A percentile compares a stretch with the other conserved stretches of the same genome.
These are phyloP conservation scores for Agastache rugosa DNA, from an alignment of 257 asterid species.

Conservation along the genomic window DNA sequence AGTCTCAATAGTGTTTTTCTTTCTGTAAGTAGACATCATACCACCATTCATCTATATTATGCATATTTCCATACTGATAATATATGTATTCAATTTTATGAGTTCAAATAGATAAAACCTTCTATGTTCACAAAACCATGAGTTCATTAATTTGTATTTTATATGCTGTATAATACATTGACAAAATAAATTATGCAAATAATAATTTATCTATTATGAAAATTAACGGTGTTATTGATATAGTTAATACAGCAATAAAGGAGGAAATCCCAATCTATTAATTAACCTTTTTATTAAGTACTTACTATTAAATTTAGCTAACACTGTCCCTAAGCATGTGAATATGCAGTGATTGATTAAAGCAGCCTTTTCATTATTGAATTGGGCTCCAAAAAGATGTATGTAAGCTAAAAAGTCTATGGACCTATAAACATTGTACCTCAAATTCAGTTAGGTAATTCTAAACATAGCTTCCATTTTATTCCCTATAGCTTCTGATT, in stretches of 20 bases:
- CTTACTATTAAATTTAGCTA: too few relatives aligned
- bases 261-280: neutral
- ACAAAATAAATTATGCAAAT: neutral
- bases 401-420: neutral
- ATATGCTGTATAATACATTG: neutral
- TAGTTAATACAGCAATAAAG: neutral
- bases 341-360: neutral
- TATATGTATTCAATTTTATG: neutral
- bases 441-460: too few relatives aligned
- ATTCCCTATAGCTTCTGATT: too few relatives aligned
- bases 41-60: neutral
- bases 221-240: neutral
- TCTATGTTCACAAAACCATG: too few relatives aligned
- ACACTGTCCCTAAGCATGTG: neutral
- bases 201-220: neutral
- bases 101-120: too few relatives aligned
- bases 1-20: neutral
- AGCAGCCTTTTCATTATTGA: neutral
- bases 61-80: neutral
- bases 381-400: constrained; percentile 7
- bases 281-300: neutral
- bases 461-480: too few relatives aligned
- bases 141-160: neutral
- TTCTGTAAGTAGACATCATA: neutral
- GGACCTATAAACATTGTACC: neutral